These are phyloP conservation scores for Aspergillus olivimuriae DNA, from an alignment of 495 filamentous ascomycete genomes.

Conservation along the genomic window DNA sequence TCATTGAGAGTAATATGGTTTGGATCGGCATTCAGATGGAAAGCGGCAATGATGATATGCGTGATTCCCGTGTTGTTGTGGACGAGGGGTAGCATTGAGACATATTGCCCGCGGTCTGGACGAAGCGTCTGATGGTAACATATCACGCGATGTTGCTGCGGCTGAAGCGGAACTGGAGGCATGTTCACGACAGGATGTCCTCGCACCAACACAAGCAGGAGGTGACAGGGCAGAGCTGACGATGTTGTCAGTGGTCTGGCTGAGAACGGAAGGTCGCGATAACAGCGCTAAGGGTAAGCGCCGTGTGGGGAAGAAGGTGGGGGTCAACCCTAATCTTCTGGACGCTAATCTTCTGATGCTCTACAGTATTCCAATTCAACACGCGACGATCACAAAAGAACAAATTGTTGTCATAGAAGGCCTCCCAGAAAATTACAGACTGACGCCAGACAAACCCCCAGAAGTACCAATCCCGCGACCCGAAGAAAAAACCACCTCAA, in stretches of 20 bases:
- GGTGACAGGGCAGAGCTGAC: background rate
- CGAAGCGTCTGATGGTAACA: slow-evolving; percentile 69
- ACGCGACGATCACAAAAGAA: no score
- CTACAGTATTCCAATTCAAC: no score
- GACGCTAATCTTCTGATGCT: no score
- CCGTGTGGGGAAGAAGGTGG: no score
- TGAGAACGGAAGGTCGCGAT: no score
- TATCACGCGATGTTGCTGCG: slow-evolving; percentile 45
- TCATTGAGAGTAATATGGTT: slow-evolving; percentile 67
- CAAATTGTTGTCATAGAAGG: no score
- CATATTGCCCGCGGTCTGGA: slow-evolving; percentile 45
- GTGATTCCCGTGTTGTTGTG: slow-evolving; percentile 54
- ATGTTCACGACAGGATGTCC: slow-evolving; percentile 8
- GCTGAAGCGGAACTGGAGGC: slow-evolving; percentile 26
- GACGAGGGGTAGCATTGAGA: slow-evolving; percentile 67
- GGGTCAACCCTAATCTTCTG: no score
- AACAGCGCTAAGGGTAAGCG: no score
- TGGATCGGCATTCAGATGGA: slow-evolving; percentile 65
- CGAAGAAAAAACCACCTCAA: no score
- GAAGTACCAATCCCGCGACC: no score
- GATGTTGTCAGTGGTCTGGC: background rate
- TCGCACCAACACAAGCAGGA: background rate
- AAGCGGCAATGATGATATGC: slow-evolving; percentile 71
- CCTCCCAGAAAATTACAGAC: no score
- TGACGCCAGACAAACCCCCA: no score